Evolutionary conservation across 768 basidiomycete genomes (phyloP).

Genomic region (Trametes sanguinea): DNA sequence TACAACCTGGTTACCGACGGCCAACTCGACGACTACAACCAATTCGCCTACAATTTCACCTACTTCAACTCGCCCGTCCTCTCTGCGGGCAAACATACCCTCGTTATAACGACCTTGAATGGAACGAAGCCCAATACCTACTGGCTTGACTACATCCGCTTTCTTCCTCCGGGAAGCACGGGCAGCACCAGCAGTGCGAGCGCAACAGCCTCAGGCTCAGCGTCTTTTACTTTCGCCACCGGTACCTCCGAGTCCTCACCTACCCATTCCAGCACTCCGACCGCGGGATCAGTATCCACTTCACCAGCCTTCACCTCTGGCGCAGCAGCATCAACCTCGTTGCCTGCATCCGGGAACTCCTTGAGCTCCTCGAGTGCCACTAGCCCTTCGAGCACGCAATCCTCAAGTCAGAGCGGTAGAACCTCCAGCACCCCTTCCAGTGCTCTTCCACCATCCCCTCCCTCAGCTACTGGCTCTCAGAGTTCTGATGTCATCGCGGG

Average conservation of each 20-base stretch:
- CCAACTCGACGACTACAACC: not conserved
- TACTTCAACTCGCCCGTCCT: not conserved
- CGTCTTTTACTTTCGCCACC: not conserved
- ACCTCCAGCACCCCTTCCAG: too few relatives aligned
- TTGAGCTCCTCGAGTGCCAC: not conserved
- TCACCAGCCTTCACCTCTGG: not conserved
- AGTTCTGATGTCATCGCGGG: not conserved
- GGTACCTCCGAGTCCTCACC: not conserved
- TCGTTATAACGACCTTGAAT: not conserved
- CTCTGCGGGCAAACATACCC: not conserved
- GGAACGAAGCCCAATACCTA: slow-evolving; percentile 3
- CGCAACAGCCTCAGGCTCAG: too few relatives aligned
- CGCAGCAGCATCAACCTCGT: not conserved
- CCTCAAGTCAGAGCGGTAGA: too few relatives aligned
- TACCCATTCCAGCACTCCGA: not conserved
- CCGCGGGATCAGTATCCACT: not conserved
- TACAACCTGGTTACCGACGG: not conserved
- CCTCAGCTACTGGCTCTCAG: not conserved
- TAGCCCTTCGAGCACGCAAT: too few relatives aligned
- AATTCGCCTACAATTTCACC: slow-evolving; percentile 3
- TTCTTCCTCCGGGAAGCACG: not conserved
- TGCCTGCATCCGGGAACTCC: not conserved
- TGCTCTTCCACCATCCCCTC: not conserved
- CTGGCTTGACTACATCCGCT: slow-evolving; percentile 3
- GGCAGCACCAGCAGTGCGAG: not conserved